Evolutionary conservation across 179 eudicot genomes (phyloP).

Genomic region (Actinidia polygama): DNA sequence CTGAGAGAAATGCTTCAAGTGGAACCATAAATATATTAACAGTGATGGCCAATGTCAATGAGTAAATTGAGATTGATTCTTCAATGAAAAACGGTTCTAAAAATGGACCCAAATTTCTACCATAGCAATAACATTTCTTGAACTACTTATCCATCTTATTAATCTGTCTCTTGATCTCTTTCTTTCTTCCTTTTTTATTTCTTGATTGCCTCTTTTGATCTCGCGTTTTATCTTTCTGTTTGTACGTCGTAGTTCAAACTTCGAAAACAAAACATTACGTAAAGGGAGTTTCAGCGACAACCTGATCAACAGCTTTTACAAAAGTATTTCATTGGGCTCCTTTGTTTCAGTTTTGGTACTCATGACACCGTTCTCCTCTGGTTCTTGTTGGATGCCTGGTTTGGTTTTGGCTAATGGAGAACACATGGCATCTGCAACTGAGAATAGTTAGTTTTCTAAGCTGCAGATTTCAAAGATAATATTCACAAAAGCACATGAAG

Average conservation of each 20-base stretch:
- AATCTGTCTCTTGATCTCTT: constrained; percentile 31
- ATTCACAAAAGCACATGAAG: background rate
- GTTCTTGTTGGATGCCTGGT: constrained; percentile 36
- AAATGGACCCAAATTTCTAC: background rate
- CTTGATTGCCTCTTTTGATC: too few relatives aligned
- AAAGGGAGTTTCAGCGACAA: constrained; percentile 16
- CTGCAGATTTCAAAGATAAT: background rate
- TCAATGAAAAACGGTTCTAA: background rate
- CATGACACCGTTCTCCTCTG: constrained; percentile 36
- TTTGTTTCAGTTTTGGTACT: constrained; percentile 29
- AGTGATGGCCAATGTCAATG: background rate
- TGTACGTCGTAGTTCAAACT: constrained; percentile 34
- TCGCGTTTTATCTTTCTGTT: constrained; percentile 44
- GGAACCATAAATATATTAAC: background rate
- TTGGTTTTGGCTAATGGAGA: constrained; percentile 59
- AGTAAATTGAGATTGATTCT: background rate
- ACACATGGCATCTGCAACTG: constrained; percentile 60
- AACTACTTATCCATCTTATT: background rate
- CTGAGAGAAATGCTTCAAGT: background rate
- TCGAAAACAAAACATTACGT: constrained; percentile 30
- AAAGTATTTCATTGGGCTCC: constrained; percentile 37
- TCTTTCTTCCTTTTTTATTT: too few relatives aligned
- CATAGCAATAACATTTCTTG: background rate
- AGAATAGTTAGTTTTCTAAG: constrained; percentile 13
- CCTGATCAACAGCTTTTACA: constrained; percentile 28